A percentile compares a stretch with the other conserved stretches of the same genome.
These are phyloP conservation scores for Termitomyces sp. DNA, from an alignment of 768 basidiomycete genomes.

Conservation along the genomic window DNA sequence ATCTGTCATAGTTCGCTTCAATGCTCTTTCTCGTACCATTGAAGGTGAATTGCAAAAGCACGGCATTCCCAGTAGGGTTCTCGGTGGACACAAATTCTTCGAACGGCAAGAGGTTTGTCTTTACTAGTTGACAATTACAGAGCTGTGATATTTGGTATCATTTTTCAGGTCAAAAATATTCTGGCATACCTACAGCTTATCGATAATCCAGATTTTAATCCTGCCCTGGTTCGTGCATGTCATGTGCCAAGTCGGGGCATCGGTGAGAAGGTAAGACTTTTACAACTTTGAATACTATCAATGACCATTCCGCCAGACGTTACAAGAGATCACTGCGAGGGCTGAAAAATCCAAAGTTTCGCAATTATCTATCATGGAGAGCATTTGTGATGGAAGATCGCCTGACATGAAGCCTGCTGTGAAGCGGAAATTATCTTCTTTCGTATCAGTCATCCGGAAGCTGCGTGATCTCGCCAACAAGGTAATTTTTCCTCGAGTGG, in stretches of 20 bases:
- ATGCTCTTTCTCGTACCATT: constrained; percentile 71
- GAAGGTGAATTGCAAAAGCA: constrained; percentile 76
- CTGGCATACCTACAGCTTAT: constrained; percentile 80
- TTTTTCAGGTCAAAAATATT: constrained; percentile 68
- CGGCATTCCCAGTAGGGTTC: constrained; percentile 72
- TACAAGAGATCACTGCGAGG: constrained; percentile 51
- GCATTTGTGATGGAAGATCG: constrained; percentile 56
- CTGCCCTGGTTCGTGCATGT: constrained; percentile 69
- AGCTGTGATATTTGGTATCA: constrained; percentile 29
- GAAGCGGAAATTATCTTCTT: constrained; percentile 58
- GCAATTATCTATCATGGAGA: constrained; percentile 57
- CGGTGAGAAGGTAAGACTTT: constrained; percentile 64
- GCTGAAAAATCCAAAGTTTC: constrained; percentile 52
- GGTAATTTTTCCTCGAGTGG: constrained; percentile 22
- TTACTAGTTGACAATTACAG: constrained; percentile 5
- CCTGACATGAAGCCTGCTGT: constrained; percentile 66
- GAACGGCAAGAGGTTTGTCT: constrained; percentile 68
- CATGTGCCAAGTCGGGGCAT: constrained; percentile 72
- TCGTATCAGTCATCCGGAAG: constrained; percentile 53
- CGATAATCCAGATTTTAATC: constrained; percentile 66
- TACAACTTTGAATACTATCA: background rate
- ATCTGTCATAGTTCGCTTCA: constrained; percentile 64
- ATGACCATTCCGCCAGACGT: constrained; percentile 38
- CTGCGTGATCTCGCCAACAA: constrained; percentile 52
- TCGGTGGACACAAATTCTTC: constrained; percentile 85